Evolutionary conservation across 2,329 filamentous ascomycete species (phyloP), one percentile per base, ranked within the genome.

Genomic region (Nigrospora oryzae): DNA sequence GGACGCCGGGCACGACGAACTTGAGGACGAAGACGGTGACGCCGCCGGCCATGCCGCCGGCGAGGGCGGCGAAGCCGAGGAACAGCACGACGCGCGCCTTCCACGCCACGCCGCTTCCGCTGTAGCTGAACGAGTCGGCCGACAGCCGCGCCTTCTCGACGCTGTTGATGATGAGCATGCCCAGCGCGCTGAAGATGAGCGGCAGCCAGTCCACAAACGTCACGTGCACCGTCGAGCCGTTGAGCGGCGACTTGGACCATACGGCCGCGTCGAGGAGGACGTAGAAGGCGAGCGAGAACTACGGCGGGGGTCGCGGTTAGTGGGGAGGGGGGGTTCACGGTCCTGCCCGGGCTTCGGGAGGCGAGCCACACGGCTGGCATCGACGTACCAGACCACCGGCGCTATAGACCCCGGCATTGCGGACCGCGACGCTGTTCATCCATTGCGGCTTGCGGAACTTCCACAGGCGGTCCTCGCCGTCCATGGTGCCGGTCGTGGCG

Each of bases 111-210:
- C 77, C 77, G 40, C 69, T 73, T 40, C 81, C 79, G 47, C 71
- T 73, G 63, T 84, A 82, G 50, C 71, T 74, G 62, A 81, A 81
- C 45, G 69, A 75, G 65, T 85, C 79, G 55, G 75, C 71, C 54
- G 77, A 77, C 50, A 84, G 70, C 43, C 81, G 75, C 48, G 78
- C 69, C 65, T 84, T 83, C 66, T 84, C 79, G 51, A 83, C 79
- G 53, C 73, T 78, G 70, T 84, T 84, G 70, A 84, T 84, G 62
- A 84, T 83, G 47, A 84, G 71, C 79, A 84, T 84, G 51, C 81
- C 81, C 50, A 84, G 69, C 50, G 74, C 73, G 52, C 74, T 79
- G 68, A 83, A 84, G 62, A 84, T 74, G 53, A 84, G 72, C 42
- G 81, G 80, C 51, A 84, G 74, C 81, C 81, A 84, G 73, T 84